These are phyloP conservation scores for Gloeostereum incarnatum DNA, from an alignment of 768 basidiomycete genomes.

Conservation along the genomic window DNA sequence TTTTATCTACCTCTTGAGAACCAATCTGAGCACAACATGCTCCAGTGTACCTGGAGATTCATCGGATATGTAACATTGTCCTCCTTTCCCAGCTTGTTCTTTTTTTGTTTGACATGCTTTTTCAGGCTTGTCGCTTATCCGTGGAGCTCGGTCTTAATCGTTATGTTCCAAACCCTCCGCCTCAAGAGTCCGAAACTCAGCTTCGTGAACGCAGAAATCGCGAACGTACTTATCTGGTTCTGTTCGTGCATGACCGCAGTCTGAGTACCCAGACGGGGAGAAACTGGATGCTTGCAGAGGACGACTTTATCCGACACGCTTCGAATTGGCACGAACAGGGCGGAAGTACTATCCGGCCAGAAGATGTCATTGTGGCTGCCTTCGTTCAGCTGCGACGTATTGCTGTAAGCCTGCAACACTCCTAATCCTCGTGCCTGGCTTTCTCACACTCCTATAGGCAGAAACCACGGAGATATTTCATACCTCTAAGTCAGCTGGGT, in stretches of 20 bases:
- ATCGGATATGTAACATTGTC: conserved; percentile 64
- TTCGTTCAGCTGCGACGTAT: conserved; percentile 73
- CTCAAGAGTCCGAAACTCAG: conserved; percentile 56
- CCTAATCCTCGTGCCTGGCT: conserved; percentile 1
- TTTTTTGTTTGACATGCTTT: neutral
- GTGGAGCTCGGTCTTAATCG: conserved; percentile 77
- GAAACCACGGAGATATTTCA: conserved; percentile 73
- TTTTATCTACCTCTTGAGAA: conserved; percentile 6
- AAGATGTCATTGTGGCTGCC: conserved; percentile 74
- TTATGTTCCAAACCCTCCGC: conserved; percentile 43
- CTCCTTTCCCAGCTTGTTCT: neutral
- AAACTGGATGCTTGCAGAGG: conserved; percentile 85
- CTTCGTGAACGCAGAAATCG: conserved; percentile 71
- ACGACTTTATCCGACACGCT: conserved; percentile 66
- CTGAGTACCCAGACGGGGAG: conserved; percentile 81
- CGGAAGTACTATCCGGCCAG: conserved; percentile 43
- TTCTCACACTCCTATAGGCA: conserved; percentile 30
- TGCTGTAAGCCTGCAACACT: conserved; percentile 40
- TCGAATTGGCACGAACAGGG: conserved; percentile 62
- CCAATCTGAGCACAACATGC: conserved; percentile 12
- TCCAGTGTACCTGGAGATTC: conserved; percentile 76
- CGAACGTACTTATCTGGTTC: conserved; percentile 78
- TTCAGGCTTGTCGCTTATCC: conserved; percentile 79
- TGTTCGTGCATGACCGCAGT: conserved; percentile 82
- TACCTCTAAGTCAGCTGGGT: conserved; percentile 32